These are phyloP conservation scores for Aspergillus affinis DNA, from an alignment of 495 filamentous ascomycete species.

Conservation along the genomic window DNA sequence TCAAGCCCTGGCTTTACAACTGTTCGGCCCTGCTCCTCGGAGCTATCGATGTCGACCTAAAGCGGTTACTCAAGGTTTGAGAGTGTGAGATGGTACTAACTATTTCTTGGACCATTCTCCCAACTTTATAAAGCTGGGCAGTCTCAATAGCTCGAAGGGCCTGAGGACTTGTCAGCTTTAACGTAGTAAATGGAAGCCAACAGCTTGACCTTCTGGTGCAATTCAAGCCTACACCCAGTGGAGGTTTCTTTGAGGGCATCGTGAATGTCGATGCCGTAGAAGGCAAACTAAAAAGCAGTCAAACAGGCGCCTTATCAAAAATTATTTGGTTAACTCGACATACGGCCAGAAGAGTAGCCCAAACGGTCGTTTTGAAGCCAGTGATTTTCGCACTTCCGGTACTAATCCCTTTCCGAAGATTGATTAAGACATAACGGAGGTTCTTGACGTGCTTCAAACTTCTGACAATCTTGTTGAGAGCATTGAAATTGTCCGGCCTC, in stretches of 20 bases:
- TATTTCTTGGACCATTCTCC: constrained; percentile 67
- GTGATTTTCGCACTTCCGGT: constrained; percentile 55
- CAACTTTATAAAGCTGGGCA: constrained; percentile 58
- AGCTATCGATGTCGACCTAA: constrained; percentile 79
- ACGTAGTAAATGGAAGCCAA: background rate
- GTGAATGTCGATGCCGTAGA: constrained; percentile 66
- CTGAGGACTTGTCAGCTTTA: constrained; percentile 23
- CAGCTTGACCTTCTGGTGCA: constrained; percentile 57
- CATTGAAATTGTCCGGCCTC: constrained; percentile 62
- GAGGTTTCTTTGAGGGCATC: constrained; percentile 62
- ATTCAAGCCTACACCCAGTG: constrained; percentile 51
- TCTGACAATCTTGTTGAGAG: constrained; percentile 57
- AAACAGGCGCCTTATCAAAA: constrained; percentile 1
- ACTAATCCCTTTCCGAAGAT: constrained; percentile 75
- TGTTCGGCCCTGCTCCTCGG: constrained; percentile 69
- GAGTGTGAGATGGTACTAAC: constrained; percentile 24
- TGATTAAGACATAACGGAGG: constrained; percentile 65
- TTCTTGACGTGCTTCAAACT: constrained; percentile 76
- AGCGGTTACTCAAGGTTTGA: constrained; percentile 10
- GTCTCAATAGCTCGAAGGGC: constrained; percentile 47
- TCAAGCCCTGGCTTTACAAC: constrained; percentile 74
- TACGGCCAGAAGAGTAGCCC: constrained; percentile 63
- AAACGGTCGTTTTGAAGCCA: constrained; percentile 65
- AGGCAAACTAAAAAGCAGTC: constrained; percentile 55
- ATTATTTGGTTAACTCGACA: constrained; percentile 8